Evolutionary conservation across 805 yeast genomes (phyloP).

Genomic region (Lipomyces kockii): DNA sequence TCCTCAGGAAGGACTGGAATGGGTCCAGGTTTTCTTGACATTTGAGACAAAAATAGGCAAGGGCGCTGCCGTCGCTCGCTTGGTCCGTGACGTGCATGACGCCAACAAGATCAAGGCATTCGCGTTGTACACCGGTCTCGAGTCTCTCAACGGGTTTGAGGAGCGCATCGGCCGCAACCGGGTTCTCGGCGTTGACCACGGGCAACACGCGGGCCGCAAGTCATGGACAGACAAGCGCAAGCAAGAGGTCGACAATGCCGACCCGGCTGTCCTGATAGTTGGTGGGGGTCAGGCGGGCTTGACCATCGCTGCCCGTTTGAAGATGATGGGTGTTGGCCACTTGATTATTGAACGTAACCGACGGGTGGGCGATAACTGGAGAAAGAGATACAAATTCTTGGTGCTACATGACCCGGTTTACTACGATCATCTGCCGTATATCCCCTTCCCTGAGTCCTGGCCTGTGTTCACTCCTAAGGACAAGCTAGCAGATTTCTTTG

Average conservation of each 20-base stretch:
- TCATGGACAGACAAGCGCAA: constrained; percentile 50
- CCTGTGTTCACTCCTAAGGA: constrained; percentile 53
- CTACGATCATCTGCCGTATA: constrained; percentile 51
- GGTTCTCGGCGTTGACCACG: constrained; percentile 49
- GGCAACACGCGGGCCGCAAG: constrained; percentile 47
- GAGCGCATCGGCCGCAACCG: constrained; percentile 46
- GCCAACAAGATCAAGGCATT: constrained; percentile 46
- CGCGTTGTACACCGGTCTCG: constrained; percentile 47
- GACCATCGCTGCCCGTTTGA: constrained; percentile 50
- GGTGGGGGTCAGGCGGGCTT: constrained; percentile 56
- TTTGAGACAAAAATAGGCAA: constrained; percentile 45
- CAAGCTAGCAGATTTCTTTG: constrained; percentile 52
- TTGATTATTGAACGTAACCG: constrained; percentile 48
- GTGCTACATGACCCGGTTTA: constrained; percentile 53
- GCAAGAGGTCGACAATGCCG: constrained; percentile 42
- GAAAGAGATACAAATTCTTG: constrained; percentile 51
- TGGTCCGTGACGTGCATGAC: constrained; percentile 42
- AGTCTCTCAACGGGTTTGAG: constrained; percentile 45
- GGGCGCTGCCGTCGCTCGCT: constrained; percentile 46
- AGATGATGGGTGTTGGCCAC: constrained; percentile 48
- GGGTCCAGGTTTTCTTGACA: constrained; percentile 46
- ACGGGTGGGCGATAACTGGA: constrained; percentile 53
- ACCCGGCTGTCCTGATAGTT: constrained; percentile 47
- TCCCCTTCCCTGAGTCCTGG: constrained; percentile 49
- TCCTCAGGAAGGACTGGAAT: constrained; percentile 44